Evolutionary conservation across 148 eudicot species (phyloP), one percentile per base, ranked within the genome.

Genomic region (Nepenthes mirabilis): DNA sequence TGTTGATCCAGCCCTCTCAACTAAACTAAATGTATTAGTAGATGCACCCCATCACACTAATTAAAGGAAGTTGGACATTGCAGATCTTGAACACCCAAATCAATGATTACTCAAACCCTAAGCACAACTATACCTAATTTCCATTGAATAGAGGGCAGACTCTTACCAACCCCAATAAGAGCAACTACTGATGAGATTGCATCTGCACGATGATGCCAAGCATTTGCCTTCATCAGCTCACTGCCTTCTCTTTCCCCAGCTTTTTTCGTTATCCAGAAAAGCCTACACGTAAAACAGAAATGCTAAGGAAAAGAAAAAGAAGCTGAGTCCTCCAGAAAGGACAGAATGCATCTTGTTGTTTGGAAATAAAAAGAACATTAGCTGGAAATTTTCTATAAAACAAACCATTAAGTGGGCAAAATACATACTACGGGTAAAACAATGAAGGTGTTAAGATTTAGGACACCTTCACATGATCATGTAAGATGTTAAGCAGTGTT

Each of bases 161-260:
- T 40, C 79, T 84, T 77, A 90, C 99, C 99, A 76, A 94, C 97
- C 75, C 99, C 99, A 71, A 94, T 72, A 56, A 94, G 91, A 74
- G 99, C 95, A 78, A 94, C 90, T 9, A 89, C 61, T 11, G 99
- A 94, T 59, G 99, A 94, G 71, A 94, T 67, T 63, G 99, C 99
- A 80, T 94, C 99, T 14, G 97, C 97, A 75, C 97, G 95, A 70
- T 94, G 99, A 81, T 94, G 99, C 99, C 95, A 94, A 34, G 99
- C 99, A 81, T 94, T 94, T 57, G 99, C 99, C 82, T 82, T 89
- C 99, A 94, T 94, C 66, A 94, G 76, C 51, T 97, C 97, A 78
- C 99, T 94, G 65, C 97, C 97, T 64, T 81, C 81, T 73, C 66
- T 94, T 70, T 94, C 99, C 49, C 90, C 99, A 12, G 91, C 97